phyloP scores from a whole-genome alignment of 306 rosid genomes.

The Ormosia emarginata region DNA sequence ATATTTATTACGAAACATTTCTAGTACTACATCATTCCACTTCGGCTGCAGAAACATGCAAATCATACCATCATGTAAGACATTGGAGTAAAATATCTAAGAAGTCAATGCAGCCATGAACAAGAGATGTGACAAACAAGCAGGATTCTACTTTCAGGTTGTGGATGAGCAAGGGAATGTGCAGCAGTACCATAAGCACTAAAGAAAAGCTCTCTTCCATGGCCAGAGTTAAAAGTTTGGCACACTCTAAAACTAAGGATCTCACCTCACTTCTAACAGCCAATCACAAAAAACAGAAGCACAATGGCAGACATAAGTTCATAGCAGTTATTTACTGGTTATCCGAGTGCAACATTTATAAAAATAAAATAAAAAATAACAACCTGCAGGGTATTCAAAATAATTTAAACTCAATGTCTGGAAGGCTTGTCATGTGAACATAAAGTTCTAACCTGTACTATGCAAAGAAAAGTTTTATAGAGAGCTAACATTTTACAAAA shows the following conservation, averaged over 20 bases:
- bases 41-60: constrained; percentile 71
- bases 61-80: constrained; percentile 28
- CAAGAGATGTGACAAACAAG: constrained; percentile 16
- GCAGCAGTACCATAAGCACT: constrained; percentile 12
- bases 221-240: not conserved
- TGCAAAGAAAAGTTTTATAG: not conserved
- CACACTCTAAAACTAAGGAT: not conserved
- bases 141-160: constrained; percentile 3
- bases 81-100: constrained; percentile 1
- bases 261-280: not conserved
- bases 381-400: not conserved
- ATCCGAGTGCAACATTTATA: not conserved
- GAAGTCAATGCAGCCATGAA: constrained; percentile 7
- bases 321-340: not conserved
- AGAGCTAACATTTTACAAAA: not conserved
- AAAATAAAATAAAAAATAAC: too few species aligned
- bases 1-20: constrained; percentile 93
- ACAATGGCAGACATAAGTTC: not conserved
- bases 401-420: not conserved
- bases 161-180: not conserved
- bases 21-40: constrained; percentile 81
- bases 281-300: not conserved
- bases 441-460: not conserved
- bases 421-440: not conserved
- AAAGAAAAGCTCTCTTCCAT: not conserved